Evolutionary conservation across 768 basidiomycete genomes (phyloP).

Genomic region (Daedaleopsis nitida): DNA sequence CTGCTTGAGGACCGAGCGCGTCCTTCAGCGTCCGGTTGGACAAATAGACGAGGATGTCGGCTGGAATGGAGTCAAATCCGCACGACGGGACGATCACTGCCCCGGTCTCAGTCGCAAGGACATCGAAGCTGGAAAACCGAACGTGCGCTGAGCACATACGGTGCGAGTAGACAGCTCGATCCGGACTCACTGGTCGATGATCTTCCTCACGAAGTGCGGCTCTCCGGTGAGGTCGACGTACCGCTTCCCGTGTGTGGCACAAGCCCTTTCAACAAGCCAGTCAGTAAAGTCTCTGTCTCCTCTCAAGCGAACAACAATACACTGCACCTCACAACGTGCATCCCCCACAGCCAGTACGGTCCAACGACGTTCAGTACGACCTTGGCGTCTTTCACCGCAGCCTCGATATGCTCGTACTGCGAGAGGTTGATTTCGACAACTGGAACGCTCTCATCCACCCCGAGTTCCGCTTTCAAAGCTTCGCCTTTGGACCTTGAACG

Average conservation of each 20-base stretch:
- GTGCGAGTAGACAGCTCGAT: slow-evolving; percentile 6
- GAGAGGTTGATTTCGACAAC: slow-evolving; percentile 62
- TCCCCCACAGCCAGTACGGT: slow-evolving; percentile 71
- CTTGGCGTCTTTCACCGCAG: slow-evolving; percentile 53
- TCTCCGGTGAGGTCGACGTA: slow-evolving; percentile 89
- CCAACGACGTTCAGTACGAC: slow-evolving; percentile 81
- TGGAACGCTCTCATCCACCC: slow-evolving; percentile 43
- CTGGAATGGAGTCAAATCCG: slow-evolving; percentile 78
- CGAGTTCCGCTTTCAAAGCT: slow-evolving; percentile 48
- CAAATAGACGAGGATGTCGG: slow-evolving; percentile 69
- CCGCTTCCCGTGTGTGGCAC: slow-evolving; percentile 72
- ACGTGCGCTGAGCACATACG: too few relatives aligned
- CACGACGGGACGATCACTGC: slow-evolving; percentile 80
- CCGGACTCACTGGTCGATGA: slow-evolving; percentile 56
- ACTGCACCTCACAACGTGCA: slow-evolving; percentile 56
- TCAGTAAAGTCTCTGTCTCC: not conserved
- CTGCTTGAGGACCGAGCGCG: slow-evolving; percentile 35
- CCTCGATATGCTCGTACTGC: slow-evolving; percentile 52
- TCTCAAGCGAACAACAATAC: slow-evolving; percentile 1
- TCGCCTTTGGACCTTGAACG: slow-evolving; percentile 67
- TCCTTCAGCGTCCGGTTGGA: slow-evolving; percentile 71
- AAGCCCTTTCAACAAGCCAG: slow-evolving; percentile 49
- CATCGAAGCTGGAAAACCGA: slow-evolving; percentile 57
- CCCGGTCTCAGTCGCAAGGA: slow-evolving; percentile 65
- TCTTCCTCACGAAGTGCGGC: slow-evolving; percentile 60